A percentile compares a stretch with the other conserved stretches of the same genome.
Conservation (phyloP, 2,329 filamentous ascomycete species). For the Fusarium subglutinans region DNA sequence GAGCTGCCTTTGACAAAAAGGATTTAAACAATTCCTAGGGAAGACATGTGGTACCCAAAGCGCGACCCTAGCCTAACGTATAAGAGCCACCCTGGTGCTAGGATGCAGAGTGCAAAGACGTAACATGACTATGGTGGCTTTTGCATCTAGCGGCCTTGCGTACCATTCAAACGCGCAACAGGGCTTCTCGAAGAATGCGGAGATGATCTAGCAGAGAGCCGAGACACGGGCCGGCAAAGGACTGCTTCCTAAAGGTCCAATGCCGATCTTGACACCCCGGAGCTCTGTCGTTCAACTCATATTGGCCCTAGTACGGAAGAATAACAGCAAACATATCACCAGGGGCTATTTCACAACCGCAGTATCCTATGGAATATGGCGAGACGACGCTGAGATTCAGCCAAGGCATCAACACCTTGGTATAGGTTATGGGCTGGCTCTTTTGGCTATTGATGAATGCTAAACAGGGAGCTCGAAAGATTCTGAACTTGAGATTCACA, state of each 20-base stretch:
- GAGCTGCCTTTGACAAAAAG: constrained; percentile 29
- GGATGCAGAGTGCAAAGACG: constrained; percentile 40
- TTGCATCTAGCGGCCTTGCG: constrained; percentile 39
- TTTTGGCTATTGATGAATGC: neutral
- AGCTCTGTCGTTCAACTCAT: constrained; percentile 27
- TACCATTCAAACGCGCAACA: constrained; percentile 30
- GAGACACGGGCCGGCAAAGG: constrained; percentile 30
- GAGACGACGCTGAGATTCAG: neutral
- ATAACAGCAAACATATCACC: constrained; percentile 25
- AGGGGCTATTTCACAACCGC: constrained; percentile 19
- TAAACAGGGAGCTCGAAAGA: neutral
- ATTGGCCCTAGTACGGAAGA: constrained; percentile 33
- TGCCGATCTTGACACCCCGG: constrained; percentile 40
- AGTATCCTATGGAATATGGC: constrained; percentile 18
- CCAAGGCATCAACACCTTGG: neutral
- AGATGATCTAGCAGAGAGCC: constrained; percentile 27
- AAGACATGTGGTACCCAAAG: constrained; percentile 46
- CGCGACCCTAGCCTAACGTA: constrained; percentile 46
- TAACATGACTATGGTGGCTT: constrained; percentile 38
- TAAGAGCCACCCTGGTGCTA: constrained; percentile 43
- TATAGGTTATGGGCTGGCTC: neutral
- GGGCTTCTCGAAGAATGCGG: constrained; percentile 34
- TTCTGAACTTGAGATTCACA: neutral
- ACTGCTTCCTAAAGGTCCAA: constrained; percentile 24
- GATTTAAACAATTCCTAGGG: constrained; percentile 37